Conservation (phyloP, 306 rosid species). For the Medicago arabica region DNA sequence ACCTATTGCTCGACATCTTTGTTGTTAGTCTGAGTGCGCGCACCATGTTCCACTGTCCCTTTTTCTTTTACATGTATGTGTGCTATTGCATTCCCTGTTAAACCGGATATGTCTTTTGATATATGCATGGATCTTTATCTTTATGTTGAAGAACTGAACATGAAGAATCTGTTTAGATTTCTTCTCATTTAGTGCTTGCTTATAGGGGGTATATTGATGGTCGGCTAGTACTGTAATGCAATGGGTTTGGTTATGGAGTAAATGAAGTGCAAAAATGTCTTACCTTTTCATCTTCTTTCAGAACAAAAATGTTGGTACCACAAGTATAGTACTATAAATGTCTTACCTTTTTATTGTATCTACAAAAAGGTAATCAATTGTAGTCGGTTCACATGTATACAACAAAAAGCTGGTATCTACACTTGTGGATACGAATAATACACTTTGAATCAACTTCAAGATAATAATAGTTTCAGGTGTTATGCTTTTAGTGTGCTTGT, state of each 20-base stretch:
- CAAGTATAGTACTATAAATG: too few relatives aligned
- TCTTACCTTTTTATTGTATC: too few relatives aligned
- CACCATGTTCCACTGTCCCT: conserved; percentile 7
- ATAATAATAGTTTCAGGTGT: conserved; percentile 7
- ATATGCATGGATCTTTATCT: not conserved
- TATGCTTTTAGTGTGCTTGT: conserved; percentile 23
- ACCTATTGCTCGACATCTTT: conserved; percentile 27
- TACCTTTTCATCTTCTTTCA: too few relatives aligned
- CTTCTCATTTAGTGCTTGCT: conserved; percentile 17
- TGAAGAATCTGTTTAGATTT: conserved; percentile 13
- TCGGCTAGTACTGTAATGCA: conserved; percentile 16
- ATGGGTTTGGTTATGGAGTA: conserved; percentile 24
- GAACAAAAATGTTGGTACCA: too few relatives aligned
- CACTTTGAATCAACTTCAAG: not conserved
- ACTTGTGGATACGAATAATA: conserved; percentile 12
- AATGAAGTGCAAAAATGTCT: not conserved
- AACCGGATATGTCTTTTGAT: conserved; percentile 9
- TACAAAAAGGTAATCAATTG: too few relatives aligned
- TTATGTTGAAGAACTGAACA: conserved; percentile 7
- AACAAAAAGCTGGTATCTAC: not conserved
- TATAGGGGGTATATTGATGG: conserved; percentile 13
- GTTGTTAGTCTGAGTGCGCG: conserved; percentile 17
- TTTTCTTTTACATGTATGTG: conserved; percentile 20
- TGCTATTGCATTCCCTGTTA: conserved; percentile 24
- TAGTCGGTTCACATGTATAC: too few relatives aligned